Percentiles rank a stretch among this genome's conserved stretches.
These are phyloP conservation scores for Alternaria brassicicola DNA, from an alignment of 2,329 filamentous ascomycete species.

Conservation along the genomic window DNA sequence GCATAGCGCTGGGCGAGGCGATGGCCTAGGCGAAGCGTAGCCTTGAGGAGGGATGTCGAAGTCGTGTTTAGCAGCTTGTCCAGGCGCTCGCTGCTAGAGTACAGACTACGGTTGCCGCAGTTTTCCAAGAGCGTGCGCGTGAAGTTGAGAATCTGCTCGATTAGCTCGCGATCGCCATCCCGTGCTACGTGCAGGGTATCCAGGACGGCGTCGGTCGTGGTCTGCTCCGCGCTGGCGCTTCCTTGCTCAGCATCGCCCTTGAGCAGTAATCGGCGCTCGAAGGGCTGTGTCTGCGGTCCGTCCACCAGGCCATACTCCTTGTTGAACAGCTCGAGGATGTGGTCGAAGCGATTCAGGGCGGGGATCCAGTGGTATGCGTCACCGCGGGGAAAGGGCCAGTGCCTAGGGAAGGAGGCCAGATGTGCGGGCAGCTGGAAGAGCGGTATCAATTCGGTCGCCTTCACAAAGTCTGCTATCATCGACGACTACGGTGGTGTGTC, in stretches of 20 bases:
- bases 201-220: constrained; percentile 56
- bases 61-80: constrained; percentile 90
- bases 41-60: constrained; percentile 76
- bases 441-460: constrained; percentile 69
- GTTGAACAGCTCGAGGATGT: constrained; percentile 81
- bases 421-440: constrained; percentile 78
- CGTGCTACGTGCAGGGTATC: constrained; percentile 66
- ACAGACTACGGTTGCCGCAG: constrained; percentile 95
- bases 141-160: constrained; percentile 82
- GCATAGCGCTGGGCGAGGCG: constrained; percentile 92
- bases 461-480: constrained; percentile 82
- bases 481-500: constrained; percentile 68
- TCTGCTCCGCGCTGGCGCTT: constrained; percentile 26
- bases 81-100: constrained; percentile 88
- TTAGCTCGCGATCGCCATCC: constrained; percentile 80
- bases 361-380: constrained; percentile 99
- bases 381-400: constrained; percentile 94
- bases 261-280: constrained; percentile 69
- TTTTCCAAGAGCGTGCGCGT: constrained; percentile 88
- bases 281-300: constrained; percentile 80
- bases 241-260: constrained; percentile 61
- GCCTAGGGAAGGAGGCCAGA: constrained; percentile 79
- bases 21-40: constrained; percentile 78
- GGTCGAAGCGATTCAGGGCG: constrained; percentile 90
- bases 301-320: constrained; percentile 78